Evolutionary conservation across 2,329 filamentous ascomycete genomes (phyloP).

Genomic region (Paraphoma sp.): DNA sequence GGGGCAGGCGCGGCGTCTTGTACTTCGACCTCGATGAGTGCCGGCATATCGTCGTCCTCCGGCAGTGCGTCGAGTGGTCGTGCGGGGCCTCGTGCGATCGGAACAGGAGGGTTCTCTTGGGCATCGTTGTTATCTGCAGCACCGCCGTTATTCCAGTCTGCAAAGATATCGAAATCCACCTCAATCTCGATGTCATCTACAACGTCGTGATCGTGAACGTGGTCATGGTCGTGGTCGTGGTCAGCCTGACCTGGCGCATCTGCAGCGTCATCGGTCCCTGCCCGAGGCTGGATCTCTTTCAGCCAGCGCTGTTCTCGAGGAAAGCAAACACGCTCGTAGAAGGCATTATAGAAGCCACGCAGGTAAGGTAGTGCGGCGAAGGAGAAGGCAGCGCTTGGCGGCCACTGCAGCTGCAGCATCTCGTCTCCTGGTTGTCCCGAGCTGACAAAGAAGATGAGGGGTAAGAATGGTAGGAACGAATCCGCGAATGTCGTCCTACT

Average conservation of each 20-base stretch:
- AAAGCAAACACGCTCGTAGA: conserved; percentile 67
- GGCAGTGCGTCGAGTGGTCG: conserved; percentile 44
- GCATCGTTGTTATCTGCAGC: conserved; percentile 46
- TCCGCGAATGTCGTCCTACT: conserved; percentile 71
- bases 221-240: conserved; percentile 18
- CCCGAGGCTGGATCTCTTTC: conserved; percentile 66
- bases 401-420: conserved; percentile 65
- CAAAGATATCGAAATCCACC: conserved; percentile 50
- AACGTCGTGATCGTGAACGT: conserved; percentile 26
- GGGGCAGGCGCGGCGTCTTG: conserved; percentile 39
- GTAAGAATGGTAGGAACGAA: conserved; percentile 67
- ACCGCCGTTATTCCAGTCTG: conserved; percentile 52
- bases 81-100: conserved; percentile 19
- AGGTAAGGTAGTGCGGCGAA: conserved; percentile 72
- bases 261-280: conserved; percentile 39
- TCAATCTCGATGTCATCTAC: conserved; percentile 51
- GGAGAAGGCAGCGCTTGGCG: conserved; percentile 69
- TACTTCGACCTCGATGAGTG: conserved; percentile 6
- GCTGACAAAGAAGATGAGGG: conserved; percentile 66
- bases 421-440: conserved; percentile 54
- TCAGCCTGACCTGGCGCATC: conserved; percentile 21
- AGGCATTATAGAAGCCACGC: conserved; percentile 66
- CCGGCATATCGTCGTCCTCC: conserved; percentile 27
- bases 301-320: conserved; percentile 67
- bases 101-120: conserved; percentile 40